Evolutionary conservation across 352 stramenopile species (phyloP).

Genomic region (Phytophthora cryptogea): DNA sequence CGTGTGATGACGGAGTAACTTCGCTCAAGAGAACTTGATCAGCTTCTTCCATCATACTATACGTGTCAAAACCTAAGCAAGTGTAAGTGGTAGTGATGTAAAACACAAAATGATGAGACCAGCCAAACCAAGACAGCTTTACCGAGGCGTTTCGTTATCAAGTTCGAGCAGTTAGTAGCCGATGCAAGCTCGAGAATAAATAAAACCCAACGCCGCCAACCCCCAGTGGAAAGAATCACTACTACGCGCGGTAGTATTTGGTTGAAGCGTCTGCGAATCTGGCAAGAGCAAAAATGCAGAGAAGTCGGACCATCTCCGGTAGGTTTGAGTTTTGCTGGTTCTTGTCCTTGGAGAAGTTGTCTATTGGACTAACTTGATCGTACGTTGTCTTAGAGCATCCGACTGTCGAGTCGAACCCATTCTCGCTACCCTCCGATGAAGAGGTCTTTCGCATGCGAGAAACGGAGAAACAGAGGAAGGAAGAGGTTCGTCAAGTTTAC

Average conservation of each 20-base stretch:
- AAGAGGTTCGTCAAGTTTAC: slow-evolving; percentile 45
- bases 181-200: slow-evolving; percentile 2
- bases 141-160: slow-evolving; percentile 17
- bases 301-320: slow-evolving; percentile 30
- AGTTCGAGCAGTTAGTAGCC: slow-evolving; percentile 6
- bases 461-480: slow-evolving; percentile 87
- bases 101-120: not conserved
- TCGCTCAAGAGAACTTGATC: slow-evolving; percentile 30
- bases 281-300: slow-evolving; percentile 23
- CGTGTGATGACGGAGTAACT: slow-evolving; percentile 11
- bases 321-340: not conserved
- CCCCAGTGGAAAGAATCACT: slow-evolving; percentile 2
- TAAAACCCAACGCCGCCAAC: slow-evolving; percentile 6
- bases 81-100: not conserved
- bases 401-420: slow-evolving; percentile 83
- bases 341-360: not conserved
- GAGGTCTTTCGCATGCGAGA: slow-evolving; percentile 95
- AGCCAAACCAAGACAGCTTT: not conserved
- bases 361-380: not conserved
- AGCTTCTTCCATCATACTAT: slow-evolving; percentile 43
- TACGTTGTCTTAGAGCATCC: slow-evolving; percentile 36
- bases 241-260: not conserved
- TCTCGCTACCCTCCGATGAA: slow-evolving; percentile 93
- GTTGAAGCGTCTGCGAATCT: not conserved
- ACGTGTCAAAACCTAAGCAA: not conserved